Evolutionary conservation across 2,329 filamentous ascomycete species (phyloP), one percentile per base, ranked within the genome.

Genomic region (Neoarthrinium moseri): DNA sequence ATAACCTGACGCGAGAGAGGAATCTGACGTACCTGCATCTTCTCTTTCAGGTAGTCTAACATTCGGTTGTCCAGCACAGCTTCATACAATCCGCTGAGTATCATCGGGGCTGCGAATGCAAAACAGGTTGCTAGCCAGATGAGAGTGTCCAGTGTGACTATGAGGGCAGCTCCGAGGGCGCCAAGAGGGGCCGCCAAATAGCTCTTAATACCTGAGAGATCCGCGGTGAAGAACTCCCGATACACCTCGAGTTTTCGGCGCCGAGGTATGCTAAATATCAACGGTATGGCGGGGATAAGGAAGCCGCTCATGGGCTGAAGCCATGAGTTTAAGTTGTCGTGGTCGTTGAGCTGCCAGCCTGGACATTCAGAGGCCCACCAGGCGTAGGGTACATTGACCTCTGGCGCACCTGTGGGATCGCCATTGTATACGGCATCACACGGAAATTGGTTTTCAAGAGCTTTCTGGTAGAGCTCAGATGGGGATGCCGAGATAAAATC

Each of bases 111-210:
- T 13, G 40, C 40, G 17, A 43, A 43, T 6, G 40, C 40, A 34
- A 43, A 43, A 13, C 40, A 43, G 6, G 30, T 43, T n/a, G 40
- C 32, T 8, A 43, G 30, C 40, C 40, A 43, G 3, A 43, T 34
- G 5, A 43, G n/a, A 3, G 40, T 43, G 21, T 43, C 40, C 6
- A 43, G 6, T 13, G 33, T 43, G 4, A 43, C 30, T 12, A 43
- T 33, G 17, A 43, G 10, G 6, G n/a, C 40, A 15, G 40, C 40
- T 6, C 40, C 40, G 8, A 40, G 17, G 6, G 37, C 37, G 12
- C 37, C 37, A n/a, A 40, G 23, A 10, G 37, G 37, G 5, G 37
- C 37, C 15, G 37, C 37, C 23, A 40, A 24, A 29, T 40, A 40
- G 22, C 37, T 24, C 10, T 40, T 40, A 12, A 40, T 26, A 17